Evolutionary conservation across 208 protist genomes (phyloP).

Genomic region (Plasmodiophora brassicae): DNA sequence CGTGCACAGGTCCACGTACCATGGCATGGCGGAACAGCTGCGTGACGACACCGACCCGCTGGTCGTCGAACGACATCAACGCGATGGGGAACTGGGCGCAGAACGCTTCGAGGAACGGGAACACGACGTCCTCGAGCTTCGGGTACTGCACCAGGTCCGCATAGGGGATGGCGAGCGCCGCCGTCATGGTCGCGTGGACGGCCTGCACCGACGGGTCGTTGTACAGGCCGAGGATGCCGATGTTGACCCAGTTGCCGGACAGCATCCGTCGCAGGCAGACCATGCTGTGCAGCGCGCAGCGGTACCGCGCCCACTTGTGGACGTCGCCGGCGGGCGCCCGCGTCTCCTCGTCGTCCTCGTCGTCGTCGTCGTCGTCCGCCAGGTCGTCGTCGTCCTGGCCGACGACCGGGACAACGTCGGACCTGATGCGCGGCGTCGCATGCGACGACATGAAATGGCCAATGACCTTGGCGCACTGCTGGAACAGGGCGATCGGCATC

Average conservation of each 20-base stretch:
- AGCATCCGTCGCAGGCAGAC: neutral
- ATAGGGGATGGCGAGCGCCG: neutral
- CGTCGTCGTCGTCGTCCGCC: neutral
- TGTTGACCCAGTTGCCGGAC: neutral
- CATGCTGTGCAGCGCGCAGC: neutral
- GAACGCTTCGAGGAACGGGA: constrained; percentile 17
- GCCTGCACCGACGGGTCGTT: neutral
- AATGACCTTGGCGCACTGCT: neutral
- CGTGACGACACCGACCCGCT: neutral
- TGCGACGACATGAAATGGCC: neutral
- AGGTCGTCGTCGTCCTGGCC: neutral
- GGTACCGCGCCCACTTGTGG: neutral
- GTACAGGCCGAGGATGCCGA: neutral
- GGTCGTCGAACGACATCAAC: neutral
- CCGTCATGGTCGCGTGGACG: neutral
- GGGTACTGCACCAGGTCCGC: neutral
- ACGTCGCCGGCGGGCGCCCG: neutral
- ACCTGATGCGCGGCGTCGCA: neutral
- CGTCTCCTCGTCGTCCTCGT: neutral
- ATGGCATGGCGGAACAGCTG: neutral
- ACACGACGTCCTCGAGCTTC: neutral
- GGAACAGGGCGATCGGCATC: neutral
- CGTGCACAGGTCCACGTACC: too few species aligned
- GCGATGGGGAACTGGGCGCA: neutral
- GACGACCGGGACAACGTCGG: too few species aligned